Percentiles rank a stretch among this genome's conserved stretches.
These are phyloP conservation scores for Cladosporium sp. DNA, from an alignment of 2,329 filamentous ascomycete genomes.

Conservation along the genomic window DNA sequence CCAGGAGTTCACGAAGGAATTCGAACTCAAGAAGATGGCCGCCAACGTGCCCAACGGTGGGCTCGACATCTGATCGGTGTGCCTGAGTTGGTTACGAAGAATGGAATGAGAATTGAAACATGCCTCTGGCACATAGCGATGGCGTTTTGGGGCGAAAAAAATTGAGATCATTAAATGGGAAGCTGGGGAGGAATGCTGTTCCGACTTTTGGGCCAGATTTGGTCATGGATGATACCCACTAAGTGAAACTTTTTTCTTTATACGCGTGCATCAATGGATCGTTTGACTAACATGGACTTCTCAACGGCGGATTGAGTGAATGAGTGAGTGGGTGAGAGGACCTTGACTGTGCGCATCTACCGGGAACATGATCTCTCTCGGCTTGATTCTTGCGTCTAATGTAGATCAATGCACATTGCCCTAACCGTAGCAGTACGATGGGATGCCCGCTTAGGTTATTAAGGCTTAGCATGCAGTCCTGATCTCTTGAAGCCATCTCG, in stretches of 20 bases:
- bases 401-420: not conserved
- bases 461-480: not conserved
- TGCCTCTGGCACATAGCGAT: slow-evolving; percentile 28
- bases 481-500: not conserved
- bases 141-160: slow-evolving; percentile 25
- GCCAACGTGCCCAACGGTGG: slow-evolving; percentile 30
- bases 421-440: not conserved
- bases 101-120: not conserved
- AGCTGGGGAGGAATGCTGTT: not conserved
- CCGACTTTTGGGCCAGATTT: slow-evolving; percentile 8
- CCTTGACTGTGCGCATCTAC: not conserved
- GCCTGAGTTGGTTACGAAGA: not conserved
- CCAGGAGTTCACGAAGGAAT: slow-evolving; percentile 90
- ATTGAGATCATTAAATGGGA: not conserved
- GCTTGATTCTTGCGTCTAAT: not conserved
- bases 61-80: slow-evolving; percentile 26
- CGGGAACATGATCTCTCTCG: not conserved
- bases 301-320: not conserved
- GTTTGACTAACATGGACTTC: not conserved
- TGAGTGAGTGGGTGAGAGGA: not conserved
- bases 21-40: slow-evolving; percentile 82
- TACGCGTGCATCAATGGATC: slow-evolving; percentile 14
- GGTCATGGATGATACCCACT: slow-evolving; percentile 21
- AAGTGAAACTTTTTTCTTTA: slow-evolving; percentile 8
- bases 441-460: not conserved